Base-by-base conservation (phyloP, 257 asterid genomes). In the Linaria vulgaris region DNA sequence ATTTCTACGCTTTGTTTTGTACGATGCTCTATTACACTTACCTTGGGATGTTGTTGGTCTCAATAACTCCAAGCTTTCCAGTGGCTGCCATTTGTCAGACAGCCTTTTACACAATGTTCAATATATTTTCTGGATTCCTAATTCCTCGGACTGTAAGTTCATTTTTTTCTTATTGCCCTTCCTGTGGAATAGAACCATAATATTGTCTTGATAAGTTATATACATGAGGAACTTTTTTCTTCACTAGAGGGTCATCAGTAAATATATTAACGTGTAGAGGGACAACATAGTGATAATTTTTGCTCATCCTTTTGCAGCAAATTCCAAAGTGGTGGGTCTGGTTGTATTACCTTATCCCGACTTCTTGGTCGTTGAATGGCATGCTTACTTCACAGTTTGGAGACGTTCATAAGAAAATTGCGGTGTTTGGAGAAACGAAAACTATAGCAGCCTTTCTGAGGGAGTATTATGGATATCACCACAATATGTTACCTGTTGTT, bases 291-390 rank as follows among this genome's bases (percentile, higher is more conserved):
- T 30, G 38, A 63, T 34, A 20, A 12, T 7, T 49, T 48, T 44
- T 37, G 22, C n/a, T n/a, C n/a, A n/a, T n/a, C n/a, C n/a, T 48
- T 15, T 53, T 54, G 46, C 84, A 82, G 88, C 80, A 73, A 73
- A 82, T 82, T 5, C 88, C 88, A 3, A 76, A 76, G 50, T 82
- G 88, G 88, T 82, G 88, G 88, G 13, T 76, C 14, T 82, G 88
- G 88, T 60, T 71, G n/a, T 82, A 82, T 16, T 82, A 82, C 46
- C 17, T 76, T 23, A 23, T 30, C 14, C 88, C 85, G 4, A 70
- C 88, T 30, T 79, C 88, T 1, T 82, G 88, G 88, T 61, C 84
- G 4, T 57, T 82, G 16, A 76, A 82, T 46, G 85, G 79, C 19
- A 27, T 82, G 80, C 80, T 82, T 24, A 73, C 74, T 58, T 79